Base-by-base conservation (phyloP, 108 stramenopile species). In the Mediolabrus comicus region DNA sequence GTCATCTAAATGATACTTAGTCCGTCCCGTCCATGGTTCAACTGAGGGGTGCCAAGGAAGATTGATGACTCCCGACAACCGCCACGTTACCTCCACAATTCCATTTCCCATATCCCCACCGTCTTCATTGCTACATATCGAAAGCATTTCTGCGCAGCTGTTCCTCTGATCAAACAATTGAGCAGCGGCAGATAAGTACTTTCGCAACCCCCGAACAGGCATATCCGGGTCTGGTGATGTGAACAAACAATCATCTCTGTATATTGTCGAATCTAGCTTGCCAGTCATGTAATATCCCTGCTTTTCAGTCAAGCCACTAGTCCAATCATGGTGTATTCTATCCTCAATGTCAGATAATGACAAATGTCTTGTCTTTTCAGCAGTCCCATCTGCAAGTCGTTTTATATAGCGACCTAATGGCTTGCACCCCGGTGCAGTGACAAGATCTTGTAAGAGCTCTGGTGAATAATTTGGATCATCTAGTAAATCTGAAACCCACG, bases 271-370 rank as follows among this genome's bases (percentile, higher is more conserved):
- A 59, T 89, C 89, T 3, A 95, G 55, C 10, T 59, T 55, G n/a
- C 94, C 94, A 1, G 90, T 92, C n/a, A 92, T 86, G 74, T 92
- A 95, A 38, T 95, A 95, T 22, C 90, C 91, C 67, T 92, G 89
- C 70, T 30, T 35, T 12, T 30, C 56, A 3, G 39, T 31, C 3
- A 30, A 0, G 9, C 67, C 73, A 4, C 59, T 53, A 16, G 29
- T 69, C 80, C 79, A 84, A 59, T 84, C 83, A 16, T 25, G 0
- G 0, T 46, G 33, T 30, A 84, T 56, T 10, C 58, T 46, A 5
- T 29, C 3, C 7, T 53, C 35, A 4, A 89, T 16, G 3, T 61
- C 36, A 4, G 51, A 39, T 3, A 85, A 8, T 1, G 82, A 30
- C 3, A 83, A 33, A 60, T 83, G 55, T 14, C 39, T 59, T 2